phyloP scores from a whole-genome alignment of 2,329 filamentous ascomycete species.

The Aspergillus aculeatus region DNA sequence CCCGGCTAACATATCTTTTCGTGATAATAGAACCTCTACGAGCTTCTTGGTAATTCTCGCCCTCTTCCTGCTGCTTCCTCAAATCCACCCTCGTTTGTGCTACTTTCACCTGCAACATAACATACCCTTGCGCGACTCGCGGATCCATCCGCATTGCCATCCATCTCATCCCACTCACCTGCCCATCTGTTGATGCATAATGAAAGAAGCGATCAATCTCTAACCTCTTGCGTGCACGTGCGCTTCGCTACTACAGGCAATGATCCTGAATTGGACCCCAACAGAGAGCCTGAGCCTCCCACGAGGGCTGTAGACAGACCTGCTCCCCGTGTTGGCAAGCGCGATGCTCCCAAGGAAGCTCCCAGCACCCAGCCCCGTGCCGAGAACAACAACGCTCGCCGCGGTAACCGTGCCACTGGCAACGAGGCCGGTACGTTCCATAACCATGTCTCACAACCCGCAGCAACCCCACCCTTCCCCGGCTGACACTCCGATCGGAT shows the following conservation, averaged over 20 bases:
- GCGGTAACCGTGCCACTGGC: constrained; percentile 60
- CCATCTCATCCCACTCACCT: neutral
- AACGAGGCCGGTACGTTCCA: constrained; percentile 79
- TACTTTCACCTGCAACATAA: neutral
- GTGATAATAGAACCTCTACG: constrained; percentile 79
- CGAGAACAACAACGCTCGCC: constrained; percentile 40
- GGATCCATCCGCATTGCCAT: constrained; percentile 1
- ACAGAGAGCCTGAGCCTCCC: constrained; percentile 73
- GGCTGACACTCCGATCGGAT: constrained; percentile 21
- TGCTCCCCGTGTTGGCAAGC: constrained; percentile 74
- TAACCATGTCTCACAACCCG: neutral
- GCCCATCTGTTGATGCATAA: neutral
- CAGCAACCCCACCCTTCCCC: neutral
- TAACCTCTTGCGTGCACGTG: constrained; percentile 30
- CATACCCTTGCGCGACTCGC: neutral
- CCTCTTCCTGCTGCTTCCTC: constrained; percentile 18
- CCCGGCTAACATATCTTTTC: constrained; percentile 37
- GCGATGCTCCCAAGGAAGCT: constrained; percentile 76
- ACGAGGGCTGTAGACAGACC: constrained; percentile 89
- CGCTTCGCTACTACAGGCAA: constrained; percentile 53
- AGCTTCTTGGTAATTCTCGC: constrained; percentile 80
- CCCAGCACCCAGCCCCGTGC: constrained; percentile 47
- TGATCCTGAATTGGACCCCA: constrained; percentile 68
- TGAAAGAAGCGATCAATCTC: constrained; percentile 23
- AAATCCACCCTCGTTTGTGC: neutral